These are phyloP conservation scores for Penicillium thymicola DNA, from an alignment of 2,329 filamentous ascomycete genomes.

Conservation along the genomic window DNA sequence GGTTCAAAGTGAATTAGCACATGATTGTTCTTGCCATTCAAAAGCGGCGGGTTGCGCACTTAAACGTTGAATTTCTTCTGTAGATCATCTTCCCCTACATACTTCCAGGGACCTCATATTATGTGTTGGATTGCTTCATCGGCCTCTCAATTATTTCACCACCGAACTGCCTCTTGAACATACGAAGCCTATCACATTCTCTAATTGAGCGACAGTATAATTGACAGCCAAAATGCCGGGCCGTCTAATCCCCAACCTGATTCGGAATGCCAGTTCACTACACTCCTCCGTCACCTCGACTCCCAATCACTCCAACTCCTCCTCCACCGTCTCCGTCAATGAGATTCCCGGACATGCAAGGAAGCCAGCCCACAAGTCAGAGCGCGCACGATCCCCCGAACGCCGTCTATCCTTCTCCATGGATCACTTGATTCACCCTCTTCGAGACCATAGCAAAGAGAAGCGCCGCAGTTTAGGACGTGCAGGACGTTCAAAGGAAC, in stretches of 20 bases:
- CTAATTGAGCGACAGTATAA: background rate
- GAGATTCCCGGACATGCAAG: constrained; percentile 31
- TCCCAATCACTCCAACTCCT: constrained; percentile 33
- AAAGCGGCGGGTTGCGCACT: constrained; percentile 17
- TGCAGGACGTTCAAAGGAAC: constrained; percentile 38
- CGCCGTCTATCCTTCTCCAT: constrained; percentile 43
- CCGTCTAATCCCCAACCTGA: constrained; percentile 40
- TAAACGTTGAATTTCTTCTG: constrained; percentile 13
- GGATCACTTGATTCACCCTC: constrained; percentile 44
- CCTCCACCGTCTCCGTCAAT: constrained; percentile 39
- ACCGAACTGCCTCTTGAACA: constrained; percentile 27
- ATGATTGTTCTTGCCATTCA: constrained; percentile 24
- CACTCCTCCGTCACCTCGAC: constrained; percentile 29
- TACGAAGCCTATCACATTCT: background rate
- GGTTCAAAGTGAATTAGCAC: constrained; percentile 19
- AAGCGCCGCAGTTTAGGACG: constrained; percentile 41
- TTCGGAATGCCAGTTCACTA: constrained; percentile 34
- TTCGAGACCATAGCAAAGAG: constrained; percentile 41
- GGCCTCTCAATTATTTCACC: constrained; percentile 20
- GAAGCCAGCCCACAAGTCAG: constrained; percentile 26
- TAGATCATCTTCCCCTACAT: constrained; percentile 4
- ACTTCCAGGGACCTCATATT: constrained; percentile 11
- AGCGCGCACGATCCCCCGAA: constrained; percentile 37
- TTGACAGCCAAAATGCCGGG: constrained; percentile 35
- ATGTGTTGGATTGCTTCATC: constrained; percentile 14